These are phyloP conservation scores for Pseudozyma pruni DNA, from an alignment of 1,284 basidiomycete genomes.

Conservation along the genomic window DNA sequence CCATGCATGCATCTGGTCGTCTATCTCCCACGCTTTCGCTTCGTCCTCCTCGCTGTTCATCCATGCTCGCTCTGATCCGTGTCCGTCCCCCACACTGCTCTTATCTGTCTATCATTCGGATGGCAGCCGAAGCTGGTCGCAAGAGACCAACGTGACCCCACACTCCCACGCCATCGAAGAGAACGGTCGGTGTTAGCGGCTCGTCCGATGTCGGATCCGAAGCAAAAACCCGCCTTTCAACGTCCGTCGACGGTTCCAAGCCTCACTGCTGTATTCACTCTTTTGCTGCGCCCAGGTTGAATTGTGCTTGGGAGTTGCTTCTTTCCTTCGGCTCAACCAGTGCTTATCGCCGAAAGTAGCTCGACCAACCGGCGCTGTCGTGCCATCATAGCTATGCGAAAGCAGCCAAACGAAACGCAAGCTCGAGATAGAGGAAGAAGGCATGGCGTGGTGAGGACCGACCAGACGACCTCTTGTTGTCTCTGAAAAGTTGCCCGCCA, in stretches of 20 bases:
- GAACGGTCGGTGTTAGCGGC: slow-evolving; percentile 13
- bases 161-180: not conserved
- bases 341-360: no score
- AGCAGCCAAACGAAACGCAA: no score
- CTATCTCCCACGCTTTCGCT: not conserved
- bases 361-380: no score
- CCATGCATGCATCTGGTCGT: slow-evolving; percentile 3
- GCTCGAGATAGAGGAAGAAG: no score
- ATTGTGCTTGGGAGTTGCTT: not conserved
- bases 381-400: no score
- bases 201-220: slow-evolving; percentile 2
- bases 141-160: slow-evolving; percentile 21
- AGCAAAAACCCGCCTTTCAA: not conserved
- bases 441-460: no score
- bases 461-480: no score
- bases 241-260: no score
- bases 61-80: not conserved
- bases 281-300: not conserved
- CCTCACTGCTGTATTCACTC: no score
- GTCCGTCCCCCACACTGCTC: not conserved
- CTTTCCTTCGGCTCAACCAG: no score
- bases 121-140: not conserved
- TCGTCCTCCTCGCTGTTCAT: no score
- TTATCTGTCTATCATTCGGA: slow-evolving; percentile 2
- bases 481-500: not conserved